Conservation (phyloP, 106 monocot species). For the Dendrobium huoshanense region DNA sequence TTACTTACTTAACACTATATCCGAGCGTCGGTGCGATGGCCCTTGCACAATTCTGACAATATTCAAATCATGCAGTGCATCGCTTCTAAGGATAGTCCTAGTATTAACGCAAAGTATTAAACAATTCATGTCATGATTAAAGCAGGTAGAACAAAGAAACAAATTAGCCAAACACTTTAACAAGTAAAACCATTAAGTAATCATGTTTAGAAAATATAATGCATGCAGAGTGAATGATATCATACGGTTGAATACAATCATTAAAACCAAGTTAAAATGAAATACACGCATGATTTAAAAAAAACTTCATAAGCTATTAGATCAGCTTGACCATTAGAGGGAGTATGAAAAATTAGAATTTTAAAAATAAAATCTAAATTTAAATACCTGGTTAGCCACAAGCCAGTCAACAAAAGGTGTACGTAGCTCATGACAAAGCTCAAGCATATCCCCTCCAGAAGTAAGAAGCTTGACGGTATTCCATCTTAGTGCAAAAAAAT, state of each 20-base stretch:
- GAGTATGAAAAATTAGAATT: slow-evolving; percentile 5
- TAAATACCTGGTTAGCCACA: slow-evolving; percentile 54
- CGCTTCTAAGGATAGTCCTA: too few species aligned
- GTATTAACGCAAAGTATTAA: too few species aligned
- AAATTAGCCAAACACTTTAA: not conserved
- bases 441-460: slow-evolving; percentile 84
- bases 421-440: slow-evolving; percentile 86
- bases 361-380: not conserved
- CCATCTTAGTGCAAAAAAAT: slow-evolving; percentile 19
- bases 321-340: not conserved
- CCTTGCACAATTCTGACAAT: too few species aligned
- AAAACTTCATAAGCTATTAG: not conserved
- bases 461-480: slow-evolving; percentile 72
- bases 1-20: too few species aligned
- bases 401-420: slow-evolving; percentile 81
- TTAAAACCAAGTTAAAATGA: not conserved
- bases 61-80: too few species aligned
- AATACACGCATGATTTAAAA: not conserved
- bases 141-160: too few species aligned
- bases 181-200: not conserved
- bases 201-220: not conserved
- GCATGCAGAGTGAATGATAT: not conserved
- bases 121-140: too few species aligned
- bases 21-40: too few species aligned
- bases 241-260: not conserved